Evolutionary conservation across 176 grass and related monocot genomes (phyloP).

Genomic region (Melocanna baccifera): DNA sequence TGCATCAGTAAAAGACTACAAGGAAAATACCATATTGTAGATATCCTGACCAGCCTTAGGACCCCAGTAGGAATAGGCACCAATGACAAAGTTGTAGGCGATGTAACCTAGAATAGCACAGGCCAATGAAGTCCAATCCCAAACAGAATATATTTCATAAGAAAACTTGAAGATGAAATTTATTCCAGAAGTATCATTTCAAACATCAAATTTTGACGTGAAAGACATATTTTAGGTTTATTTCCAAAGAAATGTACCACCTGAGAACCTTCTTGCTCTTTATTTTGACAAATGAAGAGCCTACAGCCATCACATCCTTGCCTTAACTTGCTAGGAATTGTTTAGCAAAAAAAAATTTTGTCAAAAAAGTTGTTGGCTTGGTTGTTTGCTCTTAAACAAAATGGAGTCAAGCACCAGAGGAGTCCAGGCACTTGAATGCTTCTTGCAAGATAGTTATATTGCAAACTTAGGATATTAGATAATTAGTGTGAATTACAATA

Average conservation of each 20-base stretch:
- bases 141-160: background rate
- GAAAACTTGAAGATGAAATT: background rate
- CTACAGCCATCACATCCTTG: background rate
- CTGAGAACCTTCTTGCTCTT: background rate
- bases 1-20: conserved; percentile 3
- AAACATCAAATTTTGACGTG: background rate
- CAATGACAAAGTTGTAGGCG: conserved; percentile 93
- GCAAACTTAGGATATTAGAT: conserved; percentile 3
- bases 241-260: background rate
- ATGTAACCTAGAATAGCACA: conserved; percentile 70
- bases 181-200: background rate
- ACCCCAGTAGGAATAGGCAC: conserved; percentile 99
- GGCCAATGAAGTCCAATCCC: conserved; percentile 2
- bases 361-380: background rate
- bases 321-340: background rate
- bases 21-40: conserved; percentile 82
- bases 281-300: background rate
- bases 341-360: background rate
- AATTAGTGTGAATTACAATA: background rate
- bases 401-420: background rate
- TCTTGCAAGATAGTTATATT: conserved; percentile 18
- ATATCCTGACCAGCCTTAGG: conserved; percentile 91
- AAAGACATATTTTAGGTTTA: background rate
- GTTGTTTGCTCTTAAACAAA: background rate
- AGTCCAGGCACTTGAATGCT: background rate